Percentiles rank a stretch among this genome's conserved stretches.
phyloP scores from a whole-genome alignment of 371 early-diverging fungal genomes.

The Fennellomyces sp. region DNA sequence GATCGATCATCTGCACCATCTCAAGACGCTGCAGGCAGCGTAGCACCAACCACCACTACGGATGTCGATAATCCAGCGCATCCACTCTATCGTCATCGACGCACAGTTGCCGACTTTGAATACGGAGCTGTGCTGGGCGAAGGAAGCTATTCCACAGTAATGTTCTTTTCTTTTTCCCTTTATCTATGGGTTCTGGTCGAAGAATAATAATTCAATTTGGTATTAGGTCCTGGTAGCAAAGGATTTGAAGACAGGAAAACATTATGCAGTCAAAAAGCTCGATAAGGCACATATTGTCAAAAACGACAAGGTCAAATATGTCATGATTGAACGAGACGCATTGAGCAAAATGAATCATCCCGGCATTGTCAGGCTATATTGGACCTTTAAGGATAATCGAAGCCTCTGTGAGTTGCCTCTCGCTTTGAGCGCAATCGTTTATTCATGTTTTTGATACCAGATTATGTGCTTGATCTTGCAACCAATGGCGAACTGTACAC shows the following conservation, averaged over 20 bases:
- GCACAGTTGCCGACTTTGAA: slow-evolving; percentile 71
- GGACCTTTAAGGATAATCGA: slow-evolving; percentile 91
- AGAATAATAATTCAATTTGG: neutral
- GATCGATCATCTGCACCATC: neutral
- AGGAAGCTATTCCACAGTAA: slow-evolving; percentile 95
- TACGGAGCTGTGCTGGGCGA: slow-evolving; percentile 90
- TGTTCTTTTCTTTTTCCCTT: slow-evolving; percentile 9
- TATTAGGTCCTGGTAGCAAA: slow-evolving; percentile 70
- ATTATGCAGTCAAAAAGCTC: slow-evolving; percentile 92
- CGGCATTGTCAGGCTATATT: slow-evolving; percentile 88
- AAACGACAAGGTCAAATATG: slow-evolving; percentile 94
- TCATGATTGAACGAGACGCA: slow-evolving; percentile 90
- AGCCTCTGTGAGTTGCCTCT: slow-evolving; percentile 74
- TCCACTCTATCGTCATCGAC: slow-evolving; percentile 40
- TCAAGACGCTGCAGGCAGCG: slow-evolving; percentile 6
- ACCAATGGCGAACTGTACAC: slow-evolving; percentile 91
- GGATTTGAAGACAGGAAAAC: slow-evolving; percentile 65
- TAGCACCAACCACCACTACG: slow-evolving; percentile 14
- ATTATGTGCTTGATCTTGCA: slow-evolving; percentile 90
- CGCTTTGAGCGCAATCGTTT: no score
- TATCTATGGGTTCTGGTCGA: no score
- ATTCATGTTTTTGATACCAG: slow-evolving; percentile 33
- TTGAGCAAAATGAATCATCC: slow-evolving; percentile 87
- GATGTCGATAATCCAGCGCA: slow-evolving; percentile 49
- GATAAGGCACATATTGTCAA: slow-evolving; percentile 93